Evolutionary conservation across 208 protist genomes (phyloP), one percentile per base, ranked within the genome.

Genomic region (Trypanosoma melophagium): DNA sequence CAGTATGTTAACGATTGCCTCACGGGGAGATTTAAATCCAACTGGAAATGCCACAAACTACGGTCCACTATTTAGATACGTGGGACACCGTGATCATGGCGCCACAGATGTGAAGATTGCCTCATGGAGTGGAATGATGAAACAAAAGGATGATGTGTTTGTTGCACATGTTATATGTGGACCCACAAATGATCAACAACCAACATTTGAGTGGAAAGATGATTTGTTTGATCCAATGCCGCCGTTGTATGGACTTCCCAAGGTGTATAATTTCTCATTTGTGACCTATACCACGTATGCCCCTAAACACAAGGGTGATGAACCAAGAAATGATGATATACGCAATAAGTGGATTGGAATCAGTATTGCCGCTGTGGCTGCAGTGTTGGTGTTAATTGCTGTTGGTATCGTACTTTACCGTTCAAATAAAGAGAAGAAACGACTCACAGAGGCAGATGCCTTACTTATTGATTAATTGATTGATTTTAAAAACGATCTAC

Each of bases 11-110:
- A 62, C 75, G 21, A 81, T 84, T 50, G 79, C 79, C 22, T 47
- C 79, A 22, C 79, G 79, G 35, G 79, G 79, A 17, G 79, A 84
- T 49, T 63, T 84, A n/a, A 81, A 84, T 64, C 79, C 79, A 25
- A 9, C 17, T n/a, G 79, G 79, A 12, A 69, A 66, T 45, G 21
- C 24, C 41, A 63, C 54, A 14, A 22, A 67, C 9, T 81, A 84
- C 45, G 74, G 75, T 17, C 71, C 71, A 17, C 58, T 67, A 31
- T 65, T 60, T 53, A 10, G 14, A 28, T 61, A 52, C n/a, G 38
- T 84, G 19, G 70, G 67, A 16, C 79, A 67, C 25, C 59, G 63
- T 17, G 62, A 84, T 31, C 74, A 77, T 62, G 70, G 64, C 21
- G 79, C 74, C 21, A 84, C 71, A 7, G 79, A 84, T 59, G 68